Conservation (phyloP, 1,284 basidiomycete genomes). For the Butyriboletus appendiculatus region DNA sequence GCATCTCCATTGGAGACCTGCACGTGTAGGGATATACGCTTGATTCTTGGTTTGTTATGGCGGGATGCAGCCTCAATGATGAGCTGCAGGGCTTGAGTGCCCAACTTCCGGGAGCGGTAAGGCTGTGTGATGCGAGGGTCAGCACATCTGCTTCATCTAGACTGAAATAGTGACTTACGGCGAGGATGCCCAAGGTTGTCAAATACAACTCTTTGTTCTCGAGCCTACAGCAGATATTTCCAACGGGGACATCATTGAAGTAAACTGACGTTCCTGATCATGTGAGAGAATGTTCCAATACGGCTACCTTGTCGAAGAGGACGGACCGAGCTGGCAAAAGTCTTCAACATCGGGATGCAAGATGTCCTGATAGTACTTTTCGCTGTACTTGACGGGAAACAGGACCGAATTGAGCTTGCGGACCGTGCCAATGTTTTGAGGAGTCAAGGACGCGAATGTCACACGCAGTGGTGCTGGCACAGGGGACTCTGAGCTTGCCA, state of each 20-base stretch:
- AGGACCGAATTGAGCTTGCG: constrained; percentile 79
- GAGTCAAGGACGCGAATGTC: constrained; percentile 70
- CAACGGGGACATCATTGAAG: constrained; percentile 83
- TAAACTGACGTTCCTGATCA: constrained; percentile 55
- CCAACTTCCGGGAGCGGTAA: constrained; percentile 72
- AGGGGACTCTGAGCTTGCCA: constrained; percentile 26
- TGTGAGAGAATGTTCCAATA: constrained; percentile 26
- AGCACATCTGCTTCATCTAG: constrained; percentile 12
- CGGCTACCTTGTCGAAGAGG: constrained; percentile 10
- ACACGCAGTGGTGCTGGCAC: constrained; percentile 47
- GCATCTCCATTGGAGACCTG: constrained; percentile 72
- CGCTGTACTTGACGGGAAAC: constrained; percentile 81
- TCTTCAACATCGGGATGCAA: constrained; percentile 69
- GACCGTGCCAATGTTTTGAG: constrained; percentile 80
- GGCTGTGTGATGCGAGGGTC: constrained; percentile 49
- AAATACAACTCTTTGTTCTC: constrained; percentile 74
- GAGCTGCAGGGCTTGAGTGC: constrained; percentile 65
- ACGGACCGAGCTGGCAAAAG: constrained; percentile 76
- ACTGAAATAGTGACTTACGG: constrained; percentile 50
- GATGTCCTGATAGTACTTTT: constrained; percentile 79
- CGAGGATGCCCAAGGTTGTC: constrained; percentile 84
- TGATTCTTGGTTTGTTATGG: constrained; percentile 59
- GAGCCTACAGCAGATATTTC: constrained; percentile 77
- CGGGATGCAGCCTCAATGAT: constrained; percentile 61
- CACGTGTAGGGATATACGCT: constrained; percentile 75